Evolutionary conservation across 1,284 basidiomycete species (phyloP).

Genomic region (Exobasidium cylindrosporum): DNA sequence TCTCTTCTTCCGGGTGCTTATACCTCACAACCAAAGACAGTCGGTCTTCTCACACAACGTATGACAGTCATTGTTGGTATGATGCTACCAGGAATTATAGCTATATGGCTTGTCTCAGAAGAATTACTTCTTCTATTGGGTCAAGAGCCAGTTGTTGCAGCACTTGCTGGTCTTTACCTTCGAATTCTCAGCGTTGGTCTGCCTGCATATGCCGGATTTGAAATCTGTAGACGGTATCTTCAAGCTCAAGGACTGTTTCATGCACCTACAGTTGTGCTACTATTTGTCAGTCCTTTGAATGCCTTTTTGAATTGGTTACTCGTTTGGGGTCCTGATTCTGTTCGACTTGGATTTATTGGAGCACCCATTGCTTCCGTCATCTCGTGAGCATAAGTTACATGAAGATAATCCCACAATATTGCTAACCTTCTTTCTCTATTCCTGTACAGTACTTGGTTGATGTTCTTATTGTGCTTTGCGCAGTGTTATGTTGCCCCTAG

Average conservation of each 20-base stretch:
- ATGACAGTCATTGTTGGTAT: conserved; percentile 65
- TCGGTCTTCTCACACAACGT: conserved; percentile 85
- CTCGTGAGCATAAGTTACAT: conserved; percentile 59
- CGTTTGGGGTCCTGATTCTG: conserved; percentile 58
- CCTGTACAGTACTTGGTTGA: conserved; percentile 57
- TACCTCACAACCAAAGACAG: conserved; percentile 77
- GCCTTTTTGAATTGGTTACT: conserved; percentile 77
- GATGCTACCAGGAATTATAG: conserved; percentile 32
- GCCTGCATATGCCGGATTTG: conserved; percentile 71
- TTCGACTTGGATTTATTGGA: conserved; percentile 80
- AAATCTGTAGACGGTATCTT: conserved; percentile 42
- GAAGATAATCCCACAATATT: not conserved
- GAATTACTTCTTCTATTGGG: conserved; percentile 70
- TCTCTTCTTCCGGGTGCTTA: conserved; percentile 86
- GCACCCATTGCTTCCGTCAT: conserved; percentile 86
- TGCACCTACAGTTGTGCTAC: conserved; percentile 79
- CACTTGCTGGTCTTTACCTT: conserved; percentile 69
- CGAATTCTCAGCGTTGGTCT: conserved; percentile 75
- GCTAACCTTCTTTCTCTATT: not conserved
- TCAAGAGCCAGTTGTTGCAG: conserved; percentile 83
- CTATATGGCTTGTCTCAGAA: conserved; percentile 76
- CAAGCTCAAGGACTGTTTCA: conserved; percentile 68
- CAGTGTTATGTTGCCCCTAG: conserved; percentile 63
- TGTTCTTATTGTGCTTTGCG: conserved; percentile 58
- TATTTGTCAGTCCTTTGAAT: conserved; percentile 82